These are phyloP conservation scores for Sarocladium strictum DNA, from an alignment of 2,329 filamentous ascomycete genomes.

Conservation along the genomic window DNA sequence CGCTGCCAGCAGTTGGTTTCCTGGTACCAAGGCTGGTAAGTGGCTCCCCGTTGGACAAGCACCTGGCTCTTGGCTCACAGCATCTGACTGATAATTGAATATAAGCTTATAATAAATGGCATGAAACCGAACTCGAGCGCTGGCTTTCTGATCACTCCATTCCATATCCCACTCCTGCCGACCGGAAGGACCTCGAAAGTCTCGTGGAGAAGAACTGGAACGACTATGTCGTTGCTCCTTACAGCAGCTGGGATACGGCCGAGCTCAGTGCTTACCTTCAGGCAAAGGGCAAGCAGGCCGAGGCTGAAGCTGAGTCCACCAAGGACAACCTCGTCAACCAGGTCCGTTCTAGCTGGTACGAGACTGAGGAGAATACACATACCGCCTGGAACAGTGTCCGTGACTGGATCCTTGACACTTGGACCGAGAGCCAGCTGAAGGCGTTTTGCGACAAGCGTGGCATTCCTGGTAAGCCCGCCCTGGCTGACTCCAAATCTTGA, in stretches of 20 bases:
- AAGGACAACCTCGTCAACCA: constrained; percentile 63
- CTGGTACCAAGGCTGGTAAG: constrained; percentile 68
- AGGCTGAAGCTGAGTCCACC: constrained; percentile 59
- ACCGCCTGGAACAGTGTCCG: constrained; percentile 66
- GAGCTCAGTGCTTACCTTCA: constrained; percentile 64
- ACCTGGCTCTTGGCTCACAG: not conserved
- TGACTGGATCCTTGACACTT: constrained; percentile 93
- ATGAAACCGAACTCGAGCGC: constrained; percentile 92
- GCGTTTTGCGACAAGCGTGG: constrained; percentile 82
- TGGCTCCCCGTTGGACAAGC: too few relatives aligned
- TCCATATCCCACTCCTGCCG: constrained; percentile 81
- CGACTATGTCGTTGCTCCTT: constrained; percentile 64
- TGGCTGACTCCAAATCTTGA: not conserved
- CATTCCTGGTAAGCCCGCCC: constrained; percentile 54
- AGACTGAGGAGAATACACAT: constrained; percentile 71
- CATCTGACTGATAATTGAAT: constrained; percentile 11
- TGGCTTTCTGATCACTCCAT: constrained; percentile 93
- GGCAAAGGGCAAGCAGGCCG: constrained; percentile 63
- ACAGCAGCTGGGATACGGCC: constrained; percentile 68
- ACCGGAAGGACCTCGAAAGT: constrained; percentile 90
- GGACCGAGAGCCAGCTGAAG: constrained; percentile 91
- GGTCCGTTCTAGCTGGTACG: constrained; percentile 70
- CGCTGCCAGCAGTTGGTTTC: constrained; percentile 76
- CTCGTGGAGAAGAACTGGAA: constrained; percentile 92
- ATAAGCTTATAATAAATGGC: constrained; percentile 96